Conservation (phyloP, 1,284 basidiomycete species). For the Pyrrhoderma noxium region DNA sequence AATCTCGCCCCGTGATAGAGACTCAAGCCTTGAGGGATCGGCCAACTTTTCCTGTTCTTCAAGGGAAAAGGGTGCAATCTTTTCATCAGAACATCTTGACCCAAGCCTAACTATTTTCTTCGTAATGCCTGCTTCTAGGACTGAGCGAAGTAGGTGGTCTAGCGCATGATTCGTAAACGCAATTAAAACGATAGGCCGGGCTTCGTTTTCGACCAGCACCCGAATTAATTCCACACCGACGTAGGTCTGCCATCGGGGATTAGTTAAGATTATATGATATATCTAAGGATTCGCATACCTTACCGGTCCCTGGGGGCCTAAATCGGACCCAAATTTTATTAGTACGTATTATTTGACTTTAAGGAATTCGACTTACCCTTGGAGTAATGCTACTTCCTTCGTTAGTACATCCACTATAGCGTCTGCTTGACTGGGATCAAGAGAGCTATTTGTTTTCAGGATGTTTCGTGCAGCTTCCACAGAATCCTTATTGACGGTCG, state of each 20-base stretch:
- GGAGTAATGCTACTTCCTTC: conserved; percentile 55
- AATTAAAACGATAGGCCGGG: conserved; percentile 57
- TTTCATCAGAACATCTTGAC: conserved; percentile 49
- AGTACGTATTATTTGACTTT: not conserved
- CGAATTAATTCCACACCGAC: conserved; percentile 61
- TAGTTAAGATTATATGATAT: conserved; percentile 1
- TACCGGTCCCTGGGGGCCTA: conserved; percentile 72
- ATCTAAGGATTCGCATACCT: conserved; percentile 33
- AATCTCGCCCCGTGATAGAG: conserved; percentile 22
- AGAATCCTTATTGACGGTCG: conserved; percentile 31
- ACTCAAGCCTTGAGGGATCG: conserved; percentile 36
- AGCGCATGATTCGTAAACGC: conserved; percentile 73
- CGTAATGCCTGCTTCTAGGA: conserved; percentile 57
- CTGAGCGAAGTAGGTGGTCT: conserved; percentile 57
- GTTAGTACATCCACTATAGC: conserved; percentile 55
- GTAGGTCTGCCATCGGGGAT: conserved; percentile 39
- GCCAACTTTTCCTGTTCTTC: conserved; percentile 43
- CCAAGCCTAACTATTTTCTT: conserved; percentile 58
- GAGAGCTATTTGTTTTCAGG: conserved; percentile 38
- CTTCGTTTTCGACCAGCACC: conserved; percentile 45
- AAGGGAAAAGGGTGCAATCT: conserved; percentile 50
- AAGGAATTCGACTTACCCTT: conserved; percentile 54
- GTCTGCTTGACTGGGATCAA: conserved; percentile 63
- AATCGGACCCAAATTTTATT: not conserved
- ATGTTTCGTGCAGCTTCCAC: conserved; percentile 33